Conservation (phyloP, 2,329 filamentous ascomycete species). For the Cercospora sp. region DNA sequence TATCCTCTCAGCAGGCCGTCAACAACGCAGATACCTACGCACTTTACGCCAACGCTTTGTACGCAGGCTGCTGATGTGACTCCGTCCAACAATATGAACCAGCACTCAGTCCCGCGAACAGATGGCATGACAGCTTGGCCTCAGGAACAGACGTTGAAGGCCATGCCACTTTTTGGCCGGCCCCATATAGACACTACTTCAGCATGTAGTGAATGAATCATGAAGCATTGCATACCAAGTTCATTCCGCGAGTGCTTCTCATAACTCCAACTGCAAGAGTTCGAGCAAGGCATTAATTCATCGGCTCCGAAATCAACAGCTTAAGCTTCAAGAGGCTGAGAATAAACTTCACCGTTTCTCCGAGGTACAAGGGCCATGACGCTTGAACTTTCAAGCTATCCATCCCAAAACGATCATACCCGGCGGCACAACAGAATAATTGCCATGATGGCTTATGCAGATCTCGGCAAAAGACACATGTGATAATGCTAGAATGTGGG, state of each 20-base stretch:
- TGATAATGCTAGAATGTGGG: background rate
- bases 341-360: background rate
- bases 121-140: background rate
- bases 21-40: constrained; percentile 66
- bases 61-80: constrained; percentile 6
- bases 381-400: background rate
- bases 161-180: background rate
- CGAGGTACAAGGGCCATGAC: constrained; percentile 7
- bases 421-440: constrained; percentile 6
- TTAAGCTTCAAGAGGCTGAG: background rate
- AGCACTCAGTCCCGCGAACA: background rate
- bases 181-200: background rate
- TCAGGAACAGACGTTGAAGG: background rate
- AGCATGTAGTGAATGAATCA: background rate
- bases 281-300: background rate
- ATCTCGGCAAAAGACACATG: constrained; percentile 1
- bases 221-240: background rate
- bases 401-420: constrained; percentile 9
- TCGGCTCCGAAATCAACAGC: constrained; percentile 7
- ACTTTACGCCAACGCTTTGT: constrained; percentile 46
- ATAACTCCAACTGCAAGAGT: background rate
- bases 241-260: background rate
- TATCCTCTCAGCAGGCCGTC: constrained; percentile 55
- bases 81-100: background rate
- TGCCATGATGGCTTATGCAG: background rate